Base-by-base conservation (phyloP, 345 rosid species). In the Acer saccharum region DNA sequence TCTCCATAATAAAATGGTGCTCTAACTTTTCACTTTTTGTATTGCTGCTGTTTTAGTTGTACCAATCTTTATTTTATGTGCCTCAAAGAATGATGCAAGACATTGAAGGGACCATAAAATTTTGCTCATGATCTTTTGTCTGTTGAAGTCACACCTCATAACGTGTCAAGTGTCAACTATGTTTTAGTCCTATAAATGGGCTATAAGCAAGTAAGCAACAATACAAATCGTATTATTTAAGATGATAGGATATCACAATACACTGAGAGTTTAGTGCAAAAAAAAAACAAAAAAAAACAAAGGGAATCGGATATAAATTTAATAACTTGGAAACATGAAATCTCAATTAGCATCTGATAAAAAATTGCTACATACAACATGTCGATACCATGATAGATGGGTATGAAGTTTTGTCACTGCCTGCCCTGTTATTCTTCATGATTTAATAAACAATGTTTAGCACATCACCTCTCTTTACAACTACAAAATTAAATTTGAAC, bases 141-240 rank as follows among this genome's bases (percentile, higher is more conserved):
- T 69, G 14, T 69, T 67, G 39, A 69, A 23, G 18, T 25, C 41
- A 52, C 18, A 57, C 18, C 65, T 72, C 61, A 72, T 35, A 57
- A 72, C 23, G 14, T 57, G 52, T 17, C 52, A 21, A 7, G 14
- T 57, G 65, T 17, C 52, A 21, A 7, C 61, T 12, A 44, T 10
- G 25, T 50, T 14, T 13, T 50, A 18, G 7, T 20, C 21, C 21
- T 18, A 7, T 58, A 57, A 57, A 57, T 57, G n/a, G 62, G 17
- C 62, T 57, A 57, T n/a, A 17, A 50, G 54, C 12, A 43, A 11
- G 6, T 35, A 43, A 43, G 11, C 46, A 13, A 35, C 46, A 35
- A 41, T n/a, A 69, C 12, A 21, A 21, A 20, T 46, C 39, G 0
- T 69, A 69, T 46, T 6, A 13, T 58, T 69, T 43, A 27, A 69